phyloP scores from a whole-genome alignment of 2,329 filamentous ascomycete species.

The Microthyrium microscopicum region DNA sequence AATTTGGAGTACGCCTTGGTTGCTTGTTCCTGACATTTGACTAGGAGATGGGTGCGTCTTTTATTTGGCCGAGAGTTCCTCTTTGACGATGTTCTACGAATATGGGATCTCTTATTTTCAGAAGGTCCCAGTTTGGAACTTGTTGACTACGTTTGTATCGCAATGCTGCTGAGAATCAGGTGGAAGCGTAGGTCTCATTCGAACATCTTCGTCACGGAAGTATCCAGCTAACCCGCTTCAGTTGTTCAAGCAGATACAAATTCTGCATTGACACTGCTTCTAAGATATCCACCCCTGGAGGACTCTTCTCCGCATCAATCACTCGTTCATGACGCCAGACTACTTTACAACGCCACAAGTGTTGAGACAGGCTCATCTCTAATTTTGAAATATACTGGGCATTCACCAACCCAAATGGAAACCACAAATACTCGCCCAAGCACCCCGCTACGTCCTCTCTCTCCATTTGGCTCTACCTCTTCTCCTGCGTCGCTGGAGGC shows the following conservation, averaged over 20 bases:
- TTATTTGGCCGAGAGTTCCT: slow-evolving; percentile 88
- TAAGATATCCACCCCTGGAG: slow-evolving; percentile 62
- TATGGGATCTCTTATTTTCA: slow-evolving; percentile 88
- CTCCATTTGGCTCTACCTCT: slow-evolving; percentile 3
- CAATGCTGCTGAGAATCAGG: slow-evolving; percentile 81
- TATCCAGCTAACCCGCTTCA: slow-evolving; percentile 17
- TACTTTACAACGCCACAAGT: slow-evolving; percentile 49
- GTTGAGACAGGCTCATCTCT: slow-evolving; percentile 45
- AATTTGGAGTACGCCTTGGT: too few species aligned
- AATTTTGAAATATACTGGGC: slow-evolving; percentile 52
- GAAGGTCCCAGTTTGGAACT: slow-evolving; percentile 66
- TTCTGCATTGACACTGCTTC: slow-evolving; percentile 59
- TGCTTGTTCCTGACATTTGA: not conserved
- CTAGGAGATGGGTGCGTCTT: slow-evolving; percentile 78
- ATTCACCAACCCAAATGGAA: slow-evolving; percentile 17
- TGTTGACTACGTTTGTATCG: slow-evolving; percentile 79
- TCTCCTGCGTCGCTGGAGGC: slow-evolving; percentile 39
- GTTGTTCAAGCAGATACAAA: slow-evolving; percentile 75
- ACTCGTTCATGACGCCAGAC: slow-evolving; percentile 74
- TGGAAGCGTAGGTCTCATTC: slow-evolving; percentile 54
- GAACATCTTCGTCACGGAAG: not conserved
- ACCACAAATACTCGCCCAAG: slow-evolving; percentile 1
- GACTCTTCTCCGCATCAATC: slow-evolving; percentile 51
- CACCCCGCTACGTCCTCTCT: slow-evolving; percentile 2
- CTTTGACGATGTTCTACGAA: slow-evolving; percentile 62